Evolutionary conservation across 306 rosid species (phyloP).

Genomic region (Dicorynia guianensis): DNA sequence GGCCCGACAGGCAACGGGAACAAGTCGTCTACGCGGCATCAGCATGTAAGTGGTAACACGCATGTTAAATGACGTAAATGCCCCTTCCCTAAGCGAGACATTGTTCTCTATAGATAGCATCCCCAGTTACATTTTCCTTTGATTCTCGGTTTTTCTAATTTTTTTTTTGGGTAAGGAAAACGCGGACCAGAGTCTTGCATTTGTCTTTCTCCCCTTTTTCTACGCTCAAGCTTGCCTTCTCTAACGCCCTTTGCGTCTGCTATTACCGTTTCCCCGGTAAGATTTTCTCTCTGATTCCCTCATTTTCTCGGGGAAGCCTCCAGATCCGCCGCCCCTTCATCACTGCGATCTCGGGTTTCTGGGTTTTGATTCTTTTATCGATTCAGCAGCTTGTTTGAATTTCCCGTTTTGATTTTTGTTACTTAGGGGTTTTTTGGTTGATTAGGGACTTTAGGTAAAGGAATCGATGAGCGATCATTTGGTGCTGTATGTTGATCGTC

Average conservation of each 20-base stretch:
- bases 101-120: not conserved
- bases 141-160: not conserved
- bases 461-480: conserved; percentile 83
- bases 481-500: conserved; percentile 79
- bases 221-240: conserved; percentile 26
- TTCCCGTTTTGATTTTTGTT: not conserved
- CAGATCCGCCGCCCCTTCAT: conserved; percentile 44
- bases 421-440: not conserved
- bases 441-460: not conserved
- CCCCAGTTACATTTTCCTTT: not conserved
- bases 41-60: too few relatives aligned
- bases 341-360: conserved; percentile 44
- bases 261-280: conserved; percentile 41
- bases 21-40: too few relatives aligned
- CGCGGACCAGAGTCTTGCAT: not conserved
- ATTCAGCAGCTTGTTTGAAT: not conserved
- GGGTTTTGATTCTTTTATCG: not conserved
- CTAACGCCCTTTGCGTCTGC: not conserved
- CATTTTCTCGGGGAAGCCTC: conserved; percentile 38
- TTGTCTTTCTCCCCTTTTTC: not conserved
- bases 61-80: too few relatives aligned
- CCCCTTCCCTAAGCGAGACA: too few relatives aligned
- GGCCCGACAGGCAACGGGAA: too few relatives aligned
- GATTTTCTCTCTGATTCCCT: conserved; percentile 4
- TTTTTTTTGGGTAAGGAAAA: not conserved